phyloP scores from a whole-genome alignment of 768 basidiomycete species.

The Tylopilus balloui region DNA sequence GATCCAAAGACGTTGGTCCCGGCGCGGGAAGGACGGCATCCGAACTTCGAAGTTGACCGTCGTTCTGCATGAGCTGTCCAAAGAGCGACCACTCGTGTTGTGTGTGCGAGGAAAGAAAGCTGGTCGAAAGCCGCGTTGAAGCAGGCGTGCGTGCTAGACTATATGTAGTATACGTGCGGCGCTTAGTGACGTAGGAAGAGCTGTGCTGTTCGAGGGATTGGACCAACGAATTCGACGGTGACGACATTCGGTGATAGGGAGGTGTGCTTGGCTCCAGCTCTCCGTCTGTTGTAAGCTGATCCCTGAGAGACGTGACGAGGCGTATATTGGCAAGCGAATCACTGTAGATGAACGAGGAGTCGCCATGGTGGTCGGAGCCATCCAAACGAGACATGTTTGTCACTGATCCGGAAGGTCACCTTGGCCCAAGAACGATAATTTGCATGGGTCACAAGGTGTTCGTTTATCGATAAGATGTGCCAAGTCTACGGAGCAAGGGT shows the following conservation, averaged over 20 bases:
- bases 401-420: background rate
- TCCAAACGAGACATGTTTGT: conserved; percentile 35
- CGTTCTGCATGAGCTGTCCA: conserved; percentile 67
- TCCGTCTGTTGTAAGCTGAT: conserved; percentile 7
- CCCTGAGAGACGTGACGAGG: conserved; percentile 27
- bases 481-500: background rate
- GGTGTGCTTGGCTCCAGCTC: conserved; percentile 17
- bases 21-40: background rate
- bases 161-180: conserved; percentile 5
- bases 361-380: conserved; percentile 77
- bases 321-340: conserved; percentile 3
- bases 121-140: conserved; percentile 7
- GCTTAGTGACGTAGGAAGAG: conserved; percentile 1
- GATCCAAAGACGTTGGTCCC: conserved; percentile 6
- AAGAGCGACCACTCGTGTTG: conserved; percentile 60
- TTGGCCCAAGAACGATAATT: background rate
- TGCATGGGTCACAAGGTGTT: background rate
- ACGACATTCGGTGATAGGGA: conserved; percentile 17
- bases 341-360: conserved; percentile 61
- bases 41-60: conserved; percentile 37
- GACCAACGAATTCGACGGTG: conserved; percentile 2
- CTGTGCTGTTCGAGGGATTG: conserved; percentile 11
- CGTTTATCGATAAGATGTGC: conserved; percentile 1
- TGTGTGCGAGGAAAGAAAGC: conserved; percentile 20
- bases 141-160: conserved; percentile 13